A percentile compares a stretch with the other conserved stretches of the same genome.
Conservation (phyloP, 2,329 filamentous ascomycete species). For the Conoideocrella luteorostrata region DNA sequence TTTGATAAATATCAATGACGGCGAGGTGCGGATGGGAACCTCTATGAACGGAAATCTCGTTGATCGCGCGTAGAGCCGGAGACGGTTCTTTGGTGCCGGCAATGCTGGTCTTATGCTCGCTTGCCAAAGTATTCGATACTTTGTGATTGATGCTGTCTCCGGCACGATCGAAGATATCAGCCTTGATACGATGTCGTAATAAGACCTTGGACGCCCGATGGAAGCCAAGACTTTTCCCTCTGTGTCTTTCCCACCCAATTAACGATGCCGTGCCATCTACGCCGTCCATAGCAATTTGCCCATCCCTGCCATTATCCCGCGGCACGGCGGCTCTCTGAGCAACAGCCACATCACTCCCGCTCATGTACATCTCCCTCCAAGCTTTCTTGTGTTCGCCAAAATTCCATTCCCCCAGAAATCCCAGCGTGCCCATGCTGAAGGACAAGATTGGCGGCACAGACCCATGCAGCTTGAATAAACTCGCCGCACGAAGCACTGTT, state of each 20-base stretch:
- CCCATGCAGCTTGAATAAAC: constrained; percentile 66
- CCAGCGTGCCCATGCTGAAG: constrained; percentile 94
- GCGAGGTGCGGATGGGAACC: constrained; percentile 85
- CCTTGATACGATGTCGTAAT: constrained; percentile 78
- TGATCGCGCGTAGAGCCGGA: constrained; percentile 65
- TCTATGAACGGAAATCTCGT: constrained; percentile 90
- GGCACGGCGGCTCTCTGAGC: constrained; percentile 36
- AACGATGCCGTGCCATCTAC: constrained; percentile 9
- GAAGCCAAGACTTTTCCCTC: constrained; percentile 75
- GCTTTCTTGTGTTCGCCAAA: constrained; percentile 89
- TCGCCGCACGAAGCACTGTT: constrained; percentile 30
- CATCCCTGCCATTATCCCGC: constrained; percentile 18
- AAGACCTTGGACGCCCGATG: constrained; percentile 72
- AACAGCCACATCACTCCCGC: constrained; percentile 44
- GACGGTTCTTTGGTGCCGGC: constrained; percentile 29
- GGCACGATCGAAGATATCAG: constrained; percentile 70
- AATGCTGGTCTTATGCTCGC: constrained; percentile 35
- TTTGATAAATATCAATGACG: constrained; percentile 86
- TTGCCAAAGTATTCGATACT: constrained; percentile 39
- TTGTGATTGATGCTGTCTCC: constrained; percentile 54
- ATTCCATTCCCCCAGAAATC: constrained; percentile 95
- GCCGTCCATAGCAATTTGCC: background rate
- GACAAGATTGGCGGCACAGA: constrained; percentile 86
- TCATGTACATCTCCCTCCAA: constrained; percentile 89
- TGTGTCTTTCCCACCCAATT: constrained; percentile 62